phyloP scores from a whole-genome alignment of 257 asterid species.

The Penstemon eatonii region DNA sequence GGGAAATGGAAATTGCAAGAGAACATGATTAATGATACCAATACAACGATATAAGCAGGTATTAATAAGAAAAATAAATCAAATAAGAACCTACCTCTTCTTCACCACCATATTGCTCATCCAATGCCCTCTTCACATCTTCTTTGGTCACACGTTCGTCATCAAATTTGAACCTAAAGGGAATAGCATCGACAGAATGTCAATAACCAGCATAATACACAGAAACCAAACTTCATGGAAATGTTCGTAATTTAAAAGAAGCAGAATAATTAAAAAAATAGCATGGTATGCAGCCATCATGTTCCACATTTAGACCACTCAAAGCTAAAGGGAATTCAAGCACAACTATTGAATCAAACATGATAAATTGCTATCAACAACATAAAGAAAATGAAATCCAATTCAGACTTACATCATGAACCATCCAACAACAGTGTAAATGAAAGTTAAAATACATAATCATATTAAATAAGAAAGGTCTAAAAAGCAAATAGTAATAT shows the following conservation, averaged over 20 bases:
- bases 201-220: constrained; percentile 15
- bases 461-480: background rate
- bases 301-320: constrained; percentile 9
- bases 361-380: constrained; percentile 14
- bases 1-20: constrained; percentile 3
- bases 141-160: constrained; percentile 60
- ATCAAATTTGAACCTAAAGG: constrained; percentile 52
- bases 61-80: background rate
- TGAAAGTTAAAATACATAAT: background rate
- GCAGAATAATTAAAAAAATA: background rate
- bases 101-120: constrained; percentile 59
- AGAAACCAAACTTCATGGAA: constrained; percentile 11
- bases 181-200: constrained; percentile 21
- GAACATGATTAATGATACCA: constrained; percentile 22
- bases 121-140: constrained; percentile 51
- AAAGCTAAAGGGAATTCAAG: background rate
- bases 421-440: constrained; percentile 17
- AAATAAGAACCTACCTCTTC: constrained; percentile 40
- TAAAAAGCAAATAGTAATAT: background rate
- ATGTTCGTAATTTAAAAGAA: constrained; percentile 18
- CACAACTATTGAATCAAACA: background rate
- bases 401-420: constrained; percentile 17
- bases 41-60: constrained; percentile 5
- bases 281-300: constrained; percentile 8
- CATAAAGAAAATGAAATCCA: background rate